Base-by-base conservation (phyloP, 2,329 filamentous ascomycete species). In the Xylariales sp. region DNA sequence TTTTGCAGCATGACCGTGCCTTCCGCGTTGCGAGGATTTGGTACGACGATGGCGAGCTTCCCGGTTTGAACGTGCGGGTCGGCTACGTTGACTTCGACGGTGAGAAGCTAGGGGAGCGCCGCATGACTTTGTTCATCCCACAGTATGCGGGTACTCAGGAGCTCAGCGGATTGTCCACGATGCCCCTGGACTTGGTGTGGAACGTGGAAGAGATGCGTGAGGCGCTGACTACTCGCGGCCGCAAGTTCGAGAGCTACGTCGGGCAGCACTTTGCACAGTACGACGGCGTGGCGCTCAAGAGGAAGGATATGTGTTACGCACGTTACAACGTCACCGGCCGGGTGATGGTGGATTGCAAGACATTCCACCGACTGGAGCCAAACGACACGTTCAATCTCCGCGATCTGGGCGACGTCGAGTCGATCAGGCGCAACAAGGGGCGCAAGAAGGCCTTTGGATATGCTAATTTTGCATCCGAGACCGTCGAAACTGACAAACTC, bases 341-440 rank as follows among this genome's bases (percentile, higher is more conserved):
- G 23, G 50, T 63, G 19, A 62, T 63, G 56, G 49, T 63, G 34
- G 60, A 63, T 44, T 52, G 51, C 41, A 53, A 57, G 35, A 60
- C 59, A 3, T 61, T 53, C 46, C 53, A 56, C 31, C 49, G 55
- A 12, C 37, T 54, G 33, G 50, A 54, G 16, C 42, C 54, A 6
- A 51, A 56, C 20, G 42, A 52, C 23, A 27, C 40, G 1, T 57
- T 57, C 41, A 36, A 35, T 5, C 47, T 58, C 10, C 21, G 16
- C 3, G 38, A 45, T 6, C 45, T 55, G 12, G 35, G 28, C 6
- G 42, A 49, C 15, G 37, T 40, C 10, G 30, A 41, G 11, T 37
- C 40, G 3, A 38, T 38, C 6, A 49, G 45, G 29, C 41, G 44
- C 6, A 50, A 49, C 14, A 42, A 44, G 16, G 30, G 27, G 13